Evolutionary conservation across 164 flowering plant genomes (phyloP).

Genomic region (Tinospora cordifolia): DNA sequence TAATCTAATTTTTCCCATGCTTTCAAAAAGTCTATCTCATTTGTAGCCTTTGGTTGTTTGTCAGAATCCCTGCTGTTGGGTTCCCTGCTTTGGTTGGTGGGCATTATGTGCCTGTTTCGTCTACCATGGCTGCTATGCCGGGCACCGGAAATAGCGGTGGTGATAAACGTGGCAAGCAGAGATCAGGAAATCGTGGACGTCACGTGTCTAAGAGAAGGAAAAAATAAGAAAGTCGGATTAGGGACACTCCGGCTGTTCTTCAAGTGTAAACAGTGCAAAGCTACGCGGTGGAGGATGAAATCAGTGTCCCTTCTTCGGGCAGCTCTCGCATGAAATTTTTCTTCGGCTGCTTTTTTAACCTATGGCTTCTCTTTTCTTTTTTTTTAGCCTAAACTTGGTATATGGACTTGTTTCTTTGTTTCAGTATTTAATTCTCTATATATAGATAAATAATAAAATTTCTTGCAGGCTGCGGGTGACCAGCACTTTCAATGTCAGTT

Average conservation of each 20-base stretch:
- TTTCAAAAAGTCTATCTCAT: not conserved
- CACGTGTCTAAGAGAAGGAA: constrained; percentile 24
- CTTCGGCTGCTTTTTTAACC: not conserved
- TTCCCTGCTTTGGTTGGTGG: constrained; percentile 99
- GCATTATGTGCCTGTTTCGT: constrained; percentile 56
- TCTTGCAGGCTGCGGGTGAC: not conserved
- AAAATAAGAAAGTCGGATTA: constrained; percentile 22
- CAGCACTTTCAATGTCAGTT: not conserved
- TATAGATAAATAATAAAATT: not conserved
- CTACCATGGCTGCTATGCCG: constrained; percentile 33
- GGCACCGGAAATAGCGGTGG: constrained; percentile 23
- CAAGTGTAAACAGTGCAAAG: constrained; percentile 52
- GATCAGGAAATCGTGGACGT: constrained; percentile 28
- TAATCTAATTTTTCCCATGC: not conserved
- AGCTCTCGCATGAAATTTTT: constrained; percentile 13
- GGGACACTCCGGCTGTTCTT: constrained; percentile 13
- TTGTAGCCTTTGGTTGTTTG: constrained; percentile 11
- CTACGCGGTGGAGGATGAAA: constrained; percentile 64
- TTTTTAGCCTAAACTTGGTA: not conserved
- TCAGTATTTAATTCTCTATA: not conserved
- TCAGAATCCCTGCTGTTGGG: constrained; percentile 99
- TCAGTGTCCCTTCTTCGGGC: not conserved
- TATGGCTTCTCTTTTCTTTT: not conserved
- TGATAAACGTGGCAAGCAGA: constrained; percentile 26
- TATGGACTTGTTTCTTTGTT: not conserved